A percentile compares a stretch with the other conserved stretches of the same genome.
These are phyloP conservation scores for Dillenia turbinata DNA, from an alignment of 164 flowering plant species.

Conservation along the genomic window DNA sequence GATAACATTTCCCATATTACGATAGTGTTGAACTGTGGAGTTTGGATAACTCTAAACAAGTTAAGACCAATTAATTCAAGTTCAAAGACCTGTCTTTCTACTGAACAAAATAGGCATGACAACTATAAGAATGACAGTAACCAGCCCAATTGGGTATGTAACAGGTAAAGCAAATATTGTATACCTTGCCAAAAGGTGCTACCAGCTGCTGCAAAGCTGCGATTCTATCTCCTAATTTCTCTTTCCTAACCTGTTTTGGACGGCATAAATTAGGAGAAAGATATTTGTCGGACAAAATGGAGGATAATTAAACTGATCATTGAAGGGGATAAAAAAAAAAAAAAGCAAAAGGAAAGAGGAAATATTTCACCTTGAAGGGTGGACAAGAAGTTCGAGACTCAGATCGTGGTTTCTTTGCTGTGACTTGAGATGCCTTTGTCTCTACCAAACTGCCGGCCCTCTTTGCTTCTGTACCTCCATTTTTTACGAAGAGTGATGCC, in stretches of 20 bases:
- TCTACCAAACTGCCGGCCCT: constrained; percentile 40
- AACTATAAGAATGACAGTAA: too few species aligned
- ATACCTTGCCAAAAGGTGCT: constrained; percentile 96
- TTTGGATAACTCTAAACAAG: too few species aligned
- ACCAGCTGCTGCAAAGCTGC: constrained; percentile 93
- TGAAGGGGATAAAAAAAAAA: too few species aligned
- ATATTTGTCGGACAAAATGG: neutral
- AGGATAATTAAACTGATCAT: neutral
- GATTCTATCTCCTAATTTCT: constrained; percentile 90
- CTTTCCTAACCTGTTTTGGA: constrained; percentile 73
- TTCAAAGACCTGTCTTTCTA: too few species aligned
- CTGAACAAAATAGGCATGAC: too few species aligned
- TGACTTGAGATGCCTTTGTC: constrained; percentile 34
- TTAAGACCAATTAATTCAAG: too few species aligned
- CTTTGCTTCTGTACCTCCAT: constrained; percentile 50
- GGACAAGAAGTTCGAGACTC: constrained; percentile 69
- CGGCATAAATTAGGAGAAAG: too few species aligned
- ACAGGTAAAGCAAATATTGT: neutral
- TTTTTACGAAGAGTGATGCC: constrained; percentile 29
- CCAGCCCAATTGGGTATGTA: too few species aligned
- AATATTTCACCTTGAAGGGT: constrained; percentile 64
- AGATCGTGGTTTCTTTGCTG: constrained; percentile 60
- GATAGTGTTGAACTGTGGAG: too few species aligned
- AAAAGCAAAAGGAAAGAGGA: too few species aligned
- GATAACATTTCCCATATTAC: too few species aligned